Evolutionary conservation across 805 yeast species (phyloP), one percentile per base, ranked within the genome.

Genomic region (Torulaspora franciscae): DNA sequence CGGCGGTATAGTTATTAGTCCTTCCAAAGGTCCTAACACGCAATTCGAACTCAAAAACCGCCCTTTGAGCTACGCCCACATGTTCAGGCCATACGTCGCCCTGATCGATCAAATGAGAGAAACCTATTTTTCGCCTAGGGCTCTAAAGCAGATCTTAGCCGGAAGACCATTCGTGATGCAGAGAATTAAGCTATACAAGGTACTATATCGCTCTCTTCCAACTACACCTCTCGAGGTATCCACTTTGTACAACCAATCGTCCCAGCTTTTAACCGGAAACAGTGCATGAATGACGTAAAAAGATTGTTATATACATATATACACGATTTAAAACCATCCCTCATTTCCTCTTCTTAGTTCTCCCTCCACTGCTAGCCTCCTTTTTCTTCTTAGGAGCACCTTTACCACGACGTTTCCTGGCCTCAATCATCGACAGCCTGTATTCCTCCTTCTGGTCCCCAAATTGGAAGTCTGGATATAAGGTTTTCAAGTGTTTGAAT

Each of bases 361-460:
- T 67, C 45, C 67, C 67, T 30, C 60, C 58, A 23, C 67, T 67
- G 35, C 59, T 52, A 23, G 65, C 64, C 10, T 72, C 76, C 56
- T 73, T 76, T 68, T 75, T 78, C 73, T 85, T 85, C 72, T 81
- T 78, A 56, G 93, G 95, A 9, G 93, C 88, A 65, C 91, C 90
- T 67, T 85, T 85, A 67, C 87, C 90, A 78, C 93, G 84, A 76
- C 84, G 81, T 73, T 81, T 85, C 66, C 86, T 75, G 45, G 71
- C 71, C 46, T 69, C 79, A 17, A 79, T 80, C 78, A 80, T 80
- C 47, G 71, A 75, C 49, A 83, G 59, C 66, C 95, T 75, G 65
- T 82, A 80, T 34, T 74, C 77, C 62, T 85, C 95, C 48, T 77
- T 79, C 43, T 83, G 84, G 54, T 84, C 83, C 5, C 75, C 73